phyloP scores from a whole-genome alignment of 2,329 filamentous ascomycete genomes.

The Ceratocystis alfenasii region DNA sequence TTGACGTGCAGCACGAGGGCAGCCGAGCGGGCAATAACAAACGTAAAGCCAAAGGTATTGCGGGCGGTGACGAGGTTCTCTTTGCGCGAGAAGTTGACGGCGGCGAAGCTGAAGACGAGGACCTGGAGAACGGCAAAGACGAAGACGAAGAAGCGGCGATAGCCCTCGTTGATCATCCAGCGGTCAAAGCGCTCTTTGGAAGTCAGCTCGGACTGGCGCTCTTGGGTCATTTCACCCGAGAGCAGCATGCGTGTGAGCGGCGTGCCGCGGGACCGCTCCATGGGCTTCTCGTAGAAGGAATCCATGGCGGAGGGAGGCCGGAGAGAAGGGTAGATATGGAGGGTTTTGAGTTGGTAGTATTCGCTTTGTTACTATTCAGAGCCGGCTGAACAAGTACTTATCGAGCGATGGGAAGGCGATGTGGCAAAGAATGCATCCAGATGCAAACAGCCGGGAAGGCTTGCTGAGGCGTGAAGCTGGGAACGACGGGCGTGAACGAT shows the following conservation, averaged over 20 bases:
- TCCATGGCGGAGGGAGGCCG: constrained; percentile 13
- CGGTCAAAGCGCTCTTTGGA: constrained; percentile 62
- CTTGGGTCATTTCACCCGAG: constrained; percentile 69
- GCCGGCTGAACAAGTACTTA: constrained; percentile 38
- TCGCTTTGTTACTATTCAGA: constrained; percentile 34
- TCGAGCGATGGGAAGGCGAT: constrained; percentile 24
- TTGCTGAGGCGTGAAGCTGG: neutral
- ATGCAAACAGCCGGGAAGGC: neutral
- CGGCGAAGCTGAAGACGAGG: constrained; percentile 68
- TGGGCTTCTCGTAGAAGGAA: constrained; percentile 26
- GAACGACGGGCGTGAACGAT: constrained; percentile 12
- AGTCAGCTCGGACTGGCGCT: constrained; percentile 56
- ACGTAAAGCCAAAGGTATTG: constrained; percentile 61
- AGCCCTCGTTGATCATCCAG: constrained; percentile 86
- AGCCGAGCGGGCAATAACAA: constrained; percentile 62
- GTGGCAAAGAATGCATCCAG: constrained; percentile 20
- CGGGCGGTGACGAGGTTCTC: constrained; percentile 57
- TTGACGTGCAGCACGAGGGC: constrained; percentile 72
- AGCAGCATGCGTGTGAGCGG: constrained; percentile 71
- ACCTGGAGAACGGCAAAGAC: constrained; percentile 61
- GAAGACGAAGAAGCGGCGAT: constrained; percentile 65
- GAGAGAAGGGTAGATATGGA: neutral
- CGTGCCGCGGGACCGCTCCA: constrained; percentile 70
- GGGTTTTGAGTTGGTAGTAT: neutral
- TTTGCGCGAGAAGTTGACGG: constrained; percentile 68